Percentiles rank a stretch among this genome's conserved stretches.
phyloP scores from a whole-genome alignment of 1,284 basidiomycete genomes.

The Sphagnurus paluster region DNA sequence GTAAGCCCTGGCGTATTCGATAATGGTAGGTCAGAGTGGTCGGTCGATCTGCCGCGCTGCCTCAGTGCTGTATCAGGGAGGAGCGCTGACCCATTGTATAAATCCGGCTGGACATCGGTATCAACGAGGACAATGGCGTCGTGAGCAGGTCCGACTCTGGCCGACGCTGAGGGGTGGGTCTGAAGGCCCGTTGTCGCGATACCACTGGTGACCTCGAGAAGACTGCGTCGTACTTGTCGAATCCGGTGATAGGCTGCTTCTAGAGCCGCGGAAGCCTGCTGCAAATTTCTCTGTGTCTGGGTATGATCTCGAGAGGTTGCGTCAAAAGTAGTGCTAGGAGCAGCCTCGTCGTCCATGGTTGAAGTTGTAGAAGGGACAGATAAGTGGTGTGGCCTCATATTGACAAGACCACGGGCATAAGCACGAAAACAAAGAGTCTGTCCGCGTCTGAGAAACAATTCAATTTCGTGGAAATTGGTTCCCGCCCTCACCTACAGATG shows the following conservation, averaged over 20 bases:
- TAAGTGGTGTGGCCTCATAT: constrained; percentile 23
- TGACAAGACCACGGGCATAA: not conserved
- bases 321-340: constrained; percentile 1
- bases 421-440: not conserved
- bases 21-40: constrained; percentile 1
- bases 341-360: constrained; percentile 16
- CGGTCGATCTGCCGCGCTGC: not conserved
- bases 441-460: not conserved
- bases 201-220: constrained; percentile 41
- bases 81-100: too few relatives aligned
- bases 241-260: constrained; percentile 52
- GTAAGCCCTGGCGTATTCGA: not conserved
- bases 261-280: constrained; percentile 47
- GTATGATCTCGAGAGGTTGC: constrained; percentile 17
- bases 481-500: not conserved
- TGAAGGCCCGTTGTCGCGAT: constrained; percentile 22
- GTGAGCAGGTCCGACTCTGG: constrained; percentile 33
- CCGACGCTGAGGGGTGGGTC: constrained; percentile 10
- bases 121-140: constrained; percentile 34
- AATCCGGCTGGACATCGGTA: too few relatives aligned
- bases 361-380: constrained; percentile 24
- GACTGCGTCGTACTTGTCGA: constrained; percentile 48
- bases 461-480: not conserved
- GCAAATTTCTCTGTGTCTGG: constrained; percentile 38
- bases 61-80: constrained; percentile 1